phyloP scores from a whole-genome alignment of 2,329 filamentous ascomycete genomes.

The Fusarium pseudoanthophilum region DNA sequence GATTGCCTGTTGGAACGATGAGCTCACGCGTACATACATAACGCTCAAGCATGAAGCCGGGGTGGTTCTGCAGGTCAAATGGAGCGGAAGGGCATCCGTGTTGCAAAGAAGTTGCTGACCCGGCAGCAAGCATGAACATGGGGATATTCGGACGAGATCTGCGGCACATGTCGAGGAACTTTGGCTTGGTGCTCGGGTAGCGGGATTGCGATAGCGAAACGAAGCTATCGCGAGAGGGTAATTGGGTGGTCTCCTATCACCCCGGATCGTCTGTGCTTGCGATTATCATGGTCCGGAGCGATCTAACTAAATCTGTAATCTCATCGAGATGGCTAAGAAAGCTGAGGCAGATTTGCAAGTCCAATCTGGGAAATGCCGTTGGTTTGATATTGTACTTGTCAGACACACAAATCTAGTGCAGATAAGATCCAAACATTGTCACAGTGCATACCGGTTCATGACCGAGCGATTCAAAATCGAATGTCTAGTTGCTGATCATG shows the following conservation, averaged over 20 bases:
- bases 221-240: slow-evolving; percentile 24
- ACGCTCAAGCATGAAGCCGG: slow-evolving; percentile 16
- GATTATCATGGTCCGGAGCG: slow-evolving; percentile 19
- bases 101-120: slow-evolving; percentile 13
- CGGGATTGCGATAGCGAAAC: slow-evolving; percentile 23
- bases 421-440: slow-evolving; percentile 14
- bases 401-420: slow-evolving; percentile 2
- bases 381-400: slow-evolving; percentile 26
- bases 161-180: slow-evolving; percentile 12
- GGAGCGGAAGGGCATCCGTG: slow-evolving; percentile 16
- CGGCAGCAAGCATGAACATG: slow-evolving; percentile 25
- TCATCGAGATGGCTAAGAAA: slow-evolving; percentile 32
- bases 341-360: not conserved
- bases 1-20: slow-evolving; percentile 17
- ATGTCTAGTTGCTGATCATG: slow-evolving; percentile 35
- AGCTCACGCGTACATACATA: slow-evolving; percentile 29
- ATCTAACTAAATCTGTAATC: slow-evolving; percentile 27
- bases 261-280: slow-evolving; percentile 26
- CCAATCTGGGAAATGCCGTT: slow-evolving; percentile 17
- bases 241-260: slow-evolving; percentile 12
- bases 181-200: slow-evolving; percentile 3
- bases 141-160: slow-evolving; percentile 19
- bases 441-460: slow-evolving; percentile 18
- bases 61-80: slow-evolving; percentile 33
- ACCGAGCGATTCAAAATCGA: slow-evolving; percentile 14